Percentiles rank a stretch among this genome's conserved stretches.
Conservation (phyloP, 495 filamentous ascomycete genomes). For the Staphylotrichum tortipilum region DNA sequence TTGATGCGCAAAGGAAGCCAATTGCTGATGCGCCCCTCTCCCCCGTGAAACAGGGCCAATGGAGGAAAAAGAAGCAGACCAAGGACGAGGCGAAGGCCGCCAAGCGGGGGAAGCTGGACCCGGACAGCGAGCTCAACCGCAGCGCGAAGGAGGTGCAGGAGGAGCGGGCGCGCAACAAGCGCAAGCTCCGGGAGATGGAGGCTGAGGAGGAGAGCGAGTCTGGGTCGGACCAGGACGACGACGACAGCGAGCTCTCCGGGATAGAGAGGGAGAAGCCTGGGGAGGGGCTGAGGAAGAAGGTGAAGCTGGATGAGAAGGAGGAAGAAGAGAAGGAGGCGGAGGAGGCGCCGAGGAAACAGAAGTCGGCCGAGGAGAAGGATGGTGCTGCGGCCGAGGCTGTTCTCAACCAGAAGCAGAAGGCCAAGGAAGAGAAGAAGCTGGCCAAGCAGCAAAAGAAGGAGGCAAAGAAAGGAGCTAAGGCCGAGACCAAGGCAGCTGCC, state of each 20-base stretch:
- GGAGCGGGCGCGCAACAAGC: conserved; percentile 64
- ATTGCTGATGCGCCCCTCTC: conserved; percentile 10
- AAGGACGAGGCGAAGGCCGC: conserved; percentile 73
- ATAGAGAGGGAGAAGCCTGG: conserved; percentile 46
- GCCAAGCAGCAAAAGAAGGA: conserved; percentile 32
- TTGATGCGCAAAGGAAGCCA: too few relatives aligned
- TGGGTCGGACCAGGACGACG: conserved; percentile 27
- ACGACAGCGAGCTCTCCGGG: conserved; percentile 31
- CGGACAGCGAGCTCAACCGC: conserved; percentile 59
- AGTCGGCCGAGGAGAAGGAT: conserved; percentile 25
- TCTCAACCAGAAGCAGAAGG: conserved; percentile 21
- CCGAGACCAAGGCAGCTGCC: conserved; percentile 14
- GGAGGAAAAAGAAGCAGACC: conserved; percentile 79
- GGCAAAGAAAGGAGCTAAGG: conserved; percentile 16
- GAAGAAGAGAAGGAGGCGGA: conserved; percentile 27
- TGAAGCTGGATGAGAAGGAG: conserved; percentile 37
- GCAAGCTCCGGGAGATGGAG: conserved; percentile 37
- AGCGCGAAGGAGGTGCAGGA: conserved; percentile 81
- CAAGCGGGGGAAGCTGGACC: conserved; percentile 75
- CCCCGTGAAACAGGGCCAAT: conserved; percentile 55
- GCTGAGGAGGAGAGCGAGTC: conserved; percentile 21
- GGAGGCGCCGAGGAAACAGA: conserved; percentile 36
- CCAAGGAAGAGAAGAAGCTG: conserved; percentile 29
- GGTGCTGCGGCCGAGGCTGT: conserved; percentile 17
- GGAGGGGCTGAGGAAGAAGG: conserved; percentile 44